Evolutionary conservation across 2,329 filamentous ascomycete genomes (phyloP), one percentile per base, ranked within the genome.

Genomic region (Ceratocystis huliohia): DNA sequence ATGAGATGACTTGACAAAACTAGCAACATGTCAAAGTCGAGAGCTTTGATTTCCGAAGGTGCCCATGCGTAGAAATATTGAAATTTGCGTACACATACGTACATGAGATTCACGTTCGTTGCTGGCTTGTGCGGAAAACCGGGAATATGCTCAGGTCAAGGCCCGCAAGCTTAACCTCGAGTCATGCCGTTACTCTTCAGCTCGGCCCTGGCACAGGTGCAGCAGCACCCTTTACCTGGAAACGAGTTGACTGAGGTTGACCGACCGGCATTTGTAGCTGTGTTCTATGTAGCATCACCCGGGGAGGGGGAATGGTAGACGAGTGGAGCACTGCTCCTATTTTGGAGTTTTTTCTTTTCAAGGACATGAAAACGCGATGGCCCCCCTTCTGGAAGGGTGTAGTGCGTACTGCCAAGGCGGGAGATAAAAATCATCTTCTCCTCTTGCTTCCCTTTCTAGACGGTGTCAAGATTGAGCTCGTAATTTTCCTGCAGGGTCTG

Each of bases 341-440:
- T 59, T 59, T 59, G 3, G 56, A 37, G 15, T n/a, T 59, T 59
- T 13, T 22, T 59, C 56, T 59, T n/a, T 4, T n/a, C 17, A 59
- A 37, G 56, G 8, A 33, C 28, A 37, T 13, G 56, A 37, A 15
- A 7, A 59, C 28, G 25, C 17, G 56, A 59, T 37, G 25, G 1
- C 56, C 56, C 53, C 28, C 28, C 53, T 59, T 59, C 56, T 59
- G 56, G 56, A 59, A 59, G 56, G 25, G 25, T 7, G 17, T 59
- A 59, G 56, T n/a, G 28, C 5, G 22, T 59, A 17, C 28, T 37
- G 28, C 56, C 28, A 59, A 59, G 28, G 15, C 28, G 56, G 56
- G 25, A 37, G 33, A n/a, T 37, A 20, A 41, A 41, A 33, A n/a
- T 59, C 30, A 33, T 17, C 30, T 4, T 30, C 22, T 37, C n/a